These are phyloP conservation scores for Biancaea sappan DNA, from an alignment of 306 rosid species.

Conservation along the genomic window DNA sequence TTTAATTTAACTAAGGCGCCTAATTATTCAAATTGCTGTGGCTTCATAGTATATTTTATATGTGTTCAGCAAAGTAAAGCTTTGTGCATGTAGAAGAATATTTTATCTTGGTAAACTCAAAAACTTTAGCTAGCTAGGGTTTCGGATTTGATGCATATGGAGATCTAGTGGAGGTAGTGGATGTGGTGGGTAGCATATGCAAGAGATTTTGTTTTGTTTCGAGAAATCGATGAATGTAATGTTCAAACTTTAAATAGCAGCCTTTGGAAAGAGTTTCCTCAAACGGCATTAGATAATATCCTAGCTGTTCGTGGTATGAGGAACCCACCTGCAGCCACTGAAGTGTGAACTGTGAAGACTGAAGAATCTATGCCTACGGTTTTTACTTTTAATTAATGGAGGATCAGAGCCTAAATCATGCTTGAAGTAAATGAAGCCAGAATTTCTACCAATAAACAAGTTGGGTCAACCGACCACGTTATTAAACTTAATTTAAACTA, in stretches of 20 bases:
- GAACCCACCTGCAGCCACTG: slow-evolving; percentile 50
- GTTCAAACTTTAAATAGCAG: slow-evolving; percentile 46
- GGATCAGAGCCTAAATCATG: neutral
- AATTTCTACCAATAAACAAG: neutral
- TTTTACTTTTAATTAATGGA: neutral
- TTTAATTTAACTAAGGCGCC: neutral
- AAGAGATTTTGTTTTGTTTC: slow-evolving; percentile 55
- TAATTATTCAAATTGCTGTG: neutral
- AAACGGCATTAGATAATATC: slow-evolving; percentile 57
- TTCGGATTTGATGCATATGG: neutral
- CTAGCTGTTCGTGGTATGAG: slow-evolving; percentile 40
- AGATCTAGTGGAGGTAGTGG: slow-evolving; percentile 18
- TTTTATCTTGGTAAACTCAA: slow-evolving; percentile 36
- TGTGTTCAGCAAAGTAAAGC: slow-evolving; percentile 35
- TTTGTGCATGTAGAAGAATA: slow-evolving; percentile 6
- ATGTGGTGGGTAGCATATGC: slow-evolving; percentile 48
- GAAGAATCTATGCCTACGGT: slow-evolving; percentile 16
- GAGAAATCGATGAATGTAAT: slow-evolving; percentile 58
- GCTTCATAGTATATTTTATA: neutral
- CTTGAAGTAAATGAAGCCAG: neutral
- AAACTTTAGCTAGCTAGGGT: slow-evolving; percentile 39
- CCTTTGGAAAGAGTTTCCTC: slow-evolving; percentile 56
- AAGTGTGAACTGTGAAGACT: slow-evolving; percentile 2
- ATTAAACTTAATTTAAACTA: neutral
- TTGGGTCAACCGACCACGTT: neutral